Conservation (phyloP, 257 asterid species). For the Echium plantagineum region DNA sequence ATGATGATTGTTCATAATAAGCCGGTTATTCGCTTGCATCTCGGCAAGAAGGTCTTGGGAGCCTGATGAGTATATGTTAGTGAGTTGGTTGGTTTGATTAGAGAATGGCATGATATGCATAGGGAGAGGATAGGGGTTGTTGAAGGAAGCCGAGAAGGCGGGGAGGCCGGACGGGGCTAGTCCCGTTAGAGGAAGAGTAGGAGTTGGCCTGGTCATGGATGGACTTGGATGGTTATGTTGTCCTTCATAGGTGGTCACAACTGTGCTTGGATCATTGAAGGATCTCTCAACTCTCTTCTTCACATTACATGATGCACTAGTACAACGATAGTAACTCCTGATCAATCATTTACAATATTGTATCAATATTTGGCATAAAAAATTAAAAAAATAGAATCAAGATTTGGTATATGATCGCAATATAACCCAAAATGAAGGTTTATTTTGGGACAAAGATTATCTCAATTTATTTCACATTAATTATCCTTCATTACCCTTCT, state of each 20-base stretch:
- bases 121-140: not conserved
- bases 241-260: slow-evolving; percentile 77
- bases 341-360: not conserved
- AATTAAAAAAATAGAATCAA: too few species aligned
- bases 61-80: not conserved
- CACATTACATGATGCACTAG: slow-evolving; percentile 55
- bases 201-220: slow-evolving; percentile 16
- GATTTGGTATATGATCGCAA: too few species aligned
- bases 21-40: not conserved
- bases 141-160: not conserved
- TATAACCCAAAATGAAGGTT: too few species aligned
- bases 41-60: not conserved
- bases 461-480: too few species aligned
- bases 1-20: not conserved
- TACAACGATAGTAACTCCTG: slow-evolving; percentile 84
- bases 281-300: slow-evolving; percentile 76
- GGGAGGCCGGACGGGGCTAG: slow-evolving; percentile 3
- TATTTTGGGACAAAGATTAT: too few species aligned
- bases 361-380: too few species aligned
- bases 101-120: not conserved
- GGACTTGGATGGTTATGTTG: slow-evolving; percentile 68
- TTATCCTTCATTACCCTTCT: too few species aligned
- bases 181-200: not conserved
- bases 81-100: not conserved
- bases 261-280: slow-evolving; percentile 38